Evolutionary conservation across 164 flowering plant genomes (phyloP), one percentile per base, ranked within the genome.

Genomic region (Piper longum): DNA sequence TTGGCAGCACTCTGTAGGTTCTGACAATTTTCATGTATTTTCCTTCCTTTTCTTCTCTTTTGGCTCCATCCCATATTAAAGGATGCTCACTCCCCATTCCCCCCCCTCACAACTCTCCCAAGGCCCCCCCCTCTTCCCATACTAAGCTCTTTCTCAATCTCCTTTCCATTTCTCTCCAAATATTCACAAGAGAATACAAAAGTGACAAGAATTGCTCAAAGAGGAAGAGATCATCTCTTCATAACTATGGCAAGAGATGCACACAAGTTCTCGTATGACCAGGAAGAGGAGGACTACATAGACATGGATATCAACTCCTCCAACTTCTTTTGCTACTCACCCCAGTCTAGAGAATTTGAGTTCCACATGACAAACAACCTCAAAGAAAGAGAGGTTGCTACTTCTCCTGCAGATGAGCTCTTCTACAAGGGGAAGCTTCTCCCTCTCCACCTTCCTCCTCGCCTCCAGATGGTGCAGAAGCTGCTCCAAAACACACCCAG

Each of bases 351-450:
- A 74, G 96, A 92, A 51, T 92, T 92, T 77, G 96, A 92, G 82
- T 92, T 92, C 71, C 91, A 87, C 70, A 81, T 81, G 83, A 71
- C 79, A 45, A 67, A 83, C 61, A 63, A 44, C 60, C 66, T 72
- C 43, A 62, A 45, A 52, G 81, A 73, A 5, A 83, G 45, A 64
- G 83, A 76, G 4, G 6, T 72, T 59, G 67, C 73, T 4, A 71
- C 87, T 55, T 84, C 85, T 8, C 86, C 96, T 3, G 98, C 93
- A 59, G 96, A 92, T 77, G 93, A 89, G 56, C 96, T 92, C 65
- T 92, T 92, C 80, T 86, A 88, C 79, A 85, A 82, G 56, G 98
- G 98, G 11, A 86, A 87, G 16, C 91, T 92, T 59, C 84, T 92
- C 3, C 96, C 91, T 61, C 97, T 92, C 52, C 89, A 87, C 66